A percentile compares a stretch with the other conserved stretches of the same genome.
Evolutionary conservation across 176 grass and related monocot species (phyloP).

Genomic region (Alopecurus myosuroides): DNA sequence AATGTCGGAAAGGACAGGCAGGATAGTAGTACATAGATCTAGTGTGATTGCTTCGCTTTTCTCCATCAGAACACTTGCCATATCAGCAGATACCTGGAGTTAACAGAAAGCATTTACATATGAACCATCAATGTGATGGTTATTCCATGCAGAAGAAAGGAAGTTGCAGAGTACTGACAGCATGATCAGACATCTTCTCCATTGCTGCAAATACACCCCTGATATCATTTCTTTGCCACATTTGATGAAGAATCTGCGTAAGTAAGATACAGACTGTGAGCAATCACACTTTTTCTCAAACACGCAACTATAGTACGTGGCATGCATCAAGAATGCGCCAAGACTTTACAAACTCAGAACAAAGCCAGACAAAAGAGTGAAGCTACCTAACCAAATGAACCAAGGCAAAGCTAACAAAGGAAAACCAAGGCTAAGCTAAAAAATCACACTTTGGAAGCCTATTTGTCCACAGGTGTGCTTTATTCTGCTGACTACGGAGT

Average conservation of each 20-base stretch:
- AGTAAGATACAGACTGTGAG: conserved; percentile 1
- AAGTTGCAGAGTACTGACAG: conserved; percentile 43
- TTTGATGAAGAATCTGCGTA: conserved; percentile 73
- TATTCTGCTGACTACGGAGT: neutral
- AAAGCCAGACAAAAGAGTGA: neutral
- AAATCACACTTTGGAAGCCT: neutral
- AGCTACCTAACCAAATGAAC: neutral
- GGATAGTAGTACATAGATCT: conserved; percentile 78
- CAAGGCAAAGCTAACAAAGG: neutral
- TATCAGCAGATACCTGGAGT: conserved; percentile 82
- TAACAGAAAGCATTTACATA: conserved; percentile 21
- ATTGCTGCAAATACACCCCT: conserved; percentile 70
- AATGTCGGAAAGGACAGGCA: conserved; percentile 68
- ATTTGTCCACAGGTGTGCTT: neutral
- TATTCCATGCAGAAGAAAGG: conserved; percentile 6
- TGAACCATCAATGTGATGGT: neutral
- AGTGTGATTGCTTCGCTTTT: conserved; percentile 80
- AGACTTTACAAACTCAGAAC: neutral
- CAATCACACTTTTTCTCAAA: neutral
- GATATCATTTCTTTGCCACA: conserved; percentile 89
- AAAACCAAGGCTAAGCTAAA: neutral
- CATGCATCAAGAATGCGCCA: neutral
- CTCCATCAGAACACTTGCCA: conserved; percentile 68
- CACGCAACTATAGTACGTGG: neutral
- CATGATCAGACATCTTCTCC: conserved; percentile 94